phyloP scores from a whole-genome alignment of 306 rosid species.

The Prunus kanzakura region DNA sequence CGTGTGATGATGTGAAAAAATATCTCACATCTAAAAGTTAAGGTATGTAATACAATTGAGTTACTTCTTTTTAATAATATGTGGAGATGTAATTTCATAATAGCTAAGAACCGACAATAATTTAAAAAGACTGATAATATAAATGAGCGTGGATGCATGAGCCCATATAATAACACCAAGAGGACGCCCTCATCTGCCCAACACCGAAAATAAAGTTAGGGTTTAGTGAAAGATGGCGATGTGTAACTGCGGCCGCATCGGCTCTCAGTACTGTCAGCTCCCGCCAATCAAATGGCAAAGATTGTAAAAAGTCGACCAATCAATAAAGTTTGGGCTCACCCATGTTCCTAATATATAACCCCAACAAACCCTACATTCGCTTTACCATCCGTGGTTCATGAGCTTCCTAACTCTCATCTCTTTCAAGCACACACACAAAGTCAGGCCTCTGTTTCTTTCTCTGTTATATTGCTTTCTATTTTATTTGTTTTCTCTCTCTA shows the following conservation, averaged over 20 bases:
- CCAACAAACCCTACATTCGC: slow-evolving; percentile 20
- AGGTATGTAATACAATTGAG: too few species aligned
- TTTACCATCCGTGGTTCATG: slow-evolving; percentile 7
- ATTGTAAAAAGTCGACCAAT: slow-evolving; percentile 23
- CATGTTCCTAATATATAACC: slow-evolving; percentile 20
- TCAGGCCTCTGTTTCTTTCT: background rate
- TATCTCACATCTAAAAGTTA: too few species aligned
- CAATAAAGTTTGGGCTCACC: slow-evolving; percentile 20
- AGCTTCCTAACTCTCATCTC: slow-evolving; percentile 19
- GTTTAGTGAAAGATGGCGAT: slow-evolving; percentile 42
- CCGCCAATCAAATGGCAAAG: slow-evolving; percentile 43
- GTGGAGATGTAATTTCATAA: too few species aligned
- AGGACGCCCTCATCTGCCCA: background rate
- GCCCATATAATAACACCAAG: background rate
- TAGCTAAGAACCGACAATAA: background rate
- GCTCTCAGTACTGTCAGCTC: slow-evolving; percentile 45
- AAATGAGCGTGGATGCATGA: background rate
- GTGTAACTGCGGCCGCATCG: slow-evolving; percentile 32
- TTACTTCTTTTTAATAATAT: too few species aligned
- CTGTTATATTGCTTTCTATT: background rate
- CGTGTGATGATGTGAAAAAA: too few species aligned
- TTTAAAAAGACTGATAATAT: background rate
- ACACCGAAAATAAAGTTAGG: slow-evolving; percentile 36
- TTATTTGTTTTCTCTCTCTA: background rate
- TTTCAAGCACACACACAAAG: background rate